Evolutionary conservation across 2,329 filamentous ascomycete genomes (phyloP), one percentile per base, ranked within the genome.

Genomic region (Aspergillus puulaauensis): DNA sequence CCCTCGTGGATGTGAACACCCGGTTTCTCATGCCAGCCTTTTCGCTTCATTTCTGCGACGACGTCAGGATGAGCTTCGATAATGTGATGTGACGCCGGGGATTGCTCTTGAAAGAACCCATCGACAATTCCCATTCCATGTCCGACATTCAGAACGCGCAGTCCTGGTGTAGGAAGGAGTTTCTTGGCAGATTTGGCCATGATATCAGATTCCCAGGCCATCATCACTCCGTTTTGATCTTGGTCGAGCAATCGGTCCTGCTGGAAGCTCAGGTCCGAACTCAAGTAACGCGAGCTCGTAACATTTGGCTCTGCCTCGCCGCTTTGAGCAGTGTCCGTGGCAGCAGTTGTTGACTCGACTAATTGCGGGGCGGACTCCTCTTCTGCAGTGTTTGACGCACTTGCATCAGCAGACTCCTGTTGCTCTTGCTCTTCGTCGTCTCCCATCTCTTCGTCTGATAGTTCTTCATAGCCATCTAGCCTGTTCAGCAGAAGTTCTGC

Each of bases 121-220:
- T 96, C 91, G 54, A 96, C 83, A 58, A 96, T 96, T 44, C 91
- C 91, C 90, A 96, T 95, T 6, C 91, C 92, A 66, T 96, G 93
- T 6, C 92, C 92, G 57, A 96, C 86, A 70, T 96, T 96, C 60
- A 96, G 84, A 39, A 95, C 85, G 46, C 86, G 84, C 63, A 89
- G 83, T 2, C 88, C 89, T 0, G 77, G 68, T 0, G 79, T 79
- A 5, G 87, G 79, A 1, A 88, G 78, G 1, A 96, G 79, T 14
- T 85, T 82, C 61, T 87, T 82, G 46, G 91, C 90, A 54, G 89
- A 91, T 51, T 84, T 83, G 59, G 84, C 83, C 91, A 96, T 96
- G 66, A 96, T 95, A 63, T 87, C 85, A 2, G 87, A 89, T 75
- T 96, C 91, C 91, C 91, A 96, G 40, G 87, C 83, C 91, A 96